A percentile compares a stretch with the other conserved stretches of the same genome.
Evolutionary conservation across 75 land plant genomes (phyloP).

Genomic region (Selaginella moellendorffii): DNA sequence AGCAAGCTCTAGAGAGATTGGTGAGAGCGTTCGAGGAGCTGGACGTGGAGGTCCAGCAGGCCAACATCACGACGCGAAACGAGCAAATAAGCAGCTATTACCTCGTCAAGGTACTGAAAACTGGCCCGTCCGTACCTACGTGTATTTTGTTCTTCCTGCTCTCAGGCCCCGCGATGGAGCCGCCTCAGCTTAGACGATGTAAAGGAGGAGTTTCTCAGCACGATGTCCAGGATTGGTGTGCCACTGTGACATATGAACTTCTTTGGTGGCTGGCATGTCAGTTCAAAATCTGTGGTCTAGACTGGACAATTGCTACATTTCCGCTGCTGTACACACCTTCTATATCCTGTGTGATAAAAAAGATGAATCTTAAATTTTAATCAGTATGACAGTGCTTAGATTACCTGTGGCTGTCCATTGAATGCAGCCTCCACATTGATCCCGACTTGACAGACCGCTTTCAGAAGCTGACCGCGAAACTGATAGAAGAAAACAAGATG

Average conservation of each 20-base stretch:
- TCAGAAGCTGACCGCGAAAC: conserved; percentile 14
- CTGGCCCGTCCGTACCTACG: no score
- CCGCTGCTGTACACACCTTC: not conserved
- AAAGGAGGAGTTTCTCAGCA: no score
- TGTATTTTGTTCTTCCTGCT: no score
- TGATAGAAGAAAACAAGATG: not conserved
- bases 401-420: conserved; percentile 5
- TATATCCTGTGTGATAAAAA: not conserved
- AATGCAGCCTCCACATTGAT: conserved; percentile 15
- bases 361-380: not conserved
- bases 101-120: not conserved
- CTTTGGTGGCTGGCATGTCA: no score
- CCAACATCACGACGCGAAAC: not conserved
- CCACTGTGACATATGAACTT: no score
- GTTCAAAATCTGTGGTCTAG: not conserved
- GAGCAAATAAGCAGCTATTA: not conserved
- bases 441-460: not conserved
- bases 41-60: not conserved
- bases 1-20: not conserved
- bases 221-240: no score
- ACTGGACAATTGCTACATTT: not conserved
- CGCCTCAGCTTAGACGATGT: no score
- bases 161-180: no score
- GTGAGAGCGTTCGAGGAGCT: not conserved
- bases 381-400: not conserved